phyloP scores from a whole-genome alignment of 2,329 filamentous ascomycete genomes.

The Dactylellina sp. region DNA sequence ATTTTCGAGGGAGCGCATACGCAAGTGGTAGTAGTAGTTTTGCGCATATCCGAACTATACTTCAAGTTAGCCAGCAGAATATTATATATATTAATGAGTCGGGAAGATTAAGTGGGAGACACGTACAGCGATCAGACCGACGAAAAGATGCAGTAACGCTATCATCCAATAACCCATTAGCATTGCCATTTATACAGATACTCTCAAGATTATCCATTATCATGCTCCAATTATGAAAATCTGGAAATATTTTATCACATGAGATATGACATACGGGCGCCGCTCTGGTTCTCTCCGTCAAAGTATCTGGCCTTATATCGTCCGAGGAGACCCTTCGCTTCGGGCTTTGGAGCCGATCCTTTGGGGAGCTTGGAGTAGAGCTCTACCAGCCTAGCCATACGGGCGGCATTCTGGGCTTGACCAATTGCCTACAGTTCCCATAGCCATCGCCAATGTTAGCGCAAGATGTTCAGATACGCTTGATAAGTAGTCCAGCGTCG shows the following conservation, averaged over 20 bases:
- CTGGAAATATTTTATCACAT: background rate
- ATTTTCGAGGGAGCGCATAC: constrained; percentile 68
- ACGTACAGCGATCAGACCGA: constrained; percentile 73
- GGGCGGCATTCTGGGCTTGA: constrained; percentile 91
- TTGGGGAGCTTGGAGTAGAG: constrained; percentile 99
- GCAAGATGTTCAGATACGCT: background rate
- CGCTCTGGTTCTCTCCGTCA: constrained; percentile 85
- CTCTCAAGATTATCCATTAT: background rate
- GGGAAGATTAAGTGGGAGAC: background rate
- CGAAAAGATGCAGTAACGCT: constrained; percentile 92
- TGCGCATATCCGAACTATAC: constrained; percentile 83
- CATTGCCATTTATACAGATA: constrained; percentile 26
- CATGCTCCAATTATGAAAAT: background rate
- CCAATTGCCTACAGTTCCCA: constrained; percentile 80
- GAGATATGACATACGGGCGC: constrained; percentile 77
- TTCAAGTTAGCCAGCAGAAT: constrained; percentile 13
- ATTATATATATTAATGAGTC: too few relatives aligned
- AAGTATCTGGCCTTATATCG: constrained; percentile 94
- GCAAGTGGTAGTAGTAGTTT: constrained; percentile 99
- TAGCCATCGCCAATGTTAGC: constrained; percentile 16
- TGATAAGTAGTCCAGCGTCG: constrained; percentile 18
- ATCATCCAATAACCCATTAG: constrained; percentile 50
- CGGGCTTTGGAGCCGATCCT: constrained; percentile 83
- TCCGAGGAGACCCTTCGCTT: constrained; percentile 84
- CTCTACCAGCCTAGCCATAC: constrained; percentile 97